Base-by-base conservation (phyloP, 2,329 filamentous ascomycete genomes). In the Aureobasidium mangrovei region DNA sequence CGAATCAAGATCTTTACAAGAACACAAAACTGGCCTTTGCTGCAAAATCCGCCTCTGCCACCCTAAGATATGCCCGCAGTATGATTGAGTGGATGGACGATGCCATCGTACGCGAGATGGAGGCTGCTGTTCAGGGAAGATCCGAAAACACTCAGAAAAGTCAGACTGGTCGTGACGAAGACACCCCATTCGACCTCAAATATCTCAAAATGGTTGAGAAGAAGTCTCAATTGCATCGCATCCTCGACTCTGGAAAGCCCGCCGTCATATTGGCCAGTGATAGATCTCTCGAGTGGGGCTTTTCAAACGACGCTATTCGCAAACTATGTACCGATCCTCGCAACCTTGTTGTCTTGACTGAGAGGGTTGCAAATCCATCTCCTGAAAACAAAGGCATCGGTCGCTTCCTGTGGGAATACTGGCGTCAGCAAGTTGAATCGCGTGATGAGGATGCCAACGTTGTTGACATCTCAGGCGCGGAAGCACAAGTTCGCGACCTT, bases 51-150 rank as follows among this genome's bases (percentile, higher is more conserved):
- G 86, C 88, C 59, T 85, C 88, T 56, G 91, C 89, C 58, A 95
- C 91, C 0, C 87, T 97, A 77, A 81, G 89, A 51, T 88, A 96
- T 61, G 88, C 91, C 28, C 81, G 91, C 60, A 96, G 91, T 68
- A 95, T 98, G 88, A 76, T 98, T 32, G 93, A 98, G 66, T 98
- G 93, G 93, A 97, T 98, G 91, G 91, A 97, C 65, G 91, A 96
- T 64, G 85, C 84, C 56, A 94, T 98, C 56, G 86, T 95, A 40
- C 84, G 90, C 53, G 91, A 97, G 59, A 71, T 68, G 58, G 71
- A 67, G 53, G 72, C 72, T 45, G 72, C 67, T 29, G 75, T 75
- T 60, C 55, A 68, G 60, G 63, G 62, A 3, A 62, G 64, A 29
- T 57, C 61, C 9, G 69, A 74, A 18, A 63, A 59, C 3, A 57